These are phyloP conservation scores for Penicillium rolfsii DNA, from an alignment of 2,329 filamentous ascomycete species.

Conservation along the genomic window DNA sequence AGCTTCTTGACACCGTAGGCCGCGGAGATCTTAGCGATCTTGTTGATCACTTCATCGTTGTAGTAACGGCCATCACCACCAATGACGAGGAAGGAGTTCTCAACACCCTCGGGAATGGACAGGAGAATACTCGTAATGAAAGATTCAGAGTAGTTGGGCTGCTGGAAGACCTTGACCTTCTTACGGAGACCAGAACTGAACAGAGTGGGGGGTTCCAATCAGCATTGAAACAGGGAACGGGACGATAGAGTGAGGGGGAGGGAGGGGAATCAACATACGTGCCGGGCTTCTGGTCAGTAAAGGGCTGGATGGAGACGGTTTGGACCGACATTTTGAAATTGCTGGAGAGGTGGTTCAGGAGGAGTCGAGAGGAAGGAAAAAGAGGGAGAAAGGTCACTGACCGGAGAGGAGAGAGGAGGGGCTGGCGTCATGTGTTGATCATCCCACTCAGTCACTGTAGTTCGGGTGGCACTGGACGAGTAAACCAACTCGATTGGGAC, in stretches of 20 bases:
- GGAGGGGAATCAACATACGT: conserved; percentile 69
- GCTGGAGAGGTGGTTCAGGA: neutral
- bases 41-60: conserved; percentile 94
- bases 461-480: neutral
- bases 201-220: conserved; percentile 21
- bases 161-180: conserved; percentile 97
- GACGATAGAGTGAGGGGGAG: neutral
- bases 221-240: neutral
- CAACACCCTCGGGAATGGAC: conserved; percentile 90
- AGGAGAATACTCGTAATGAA: conserved; percentile 93
- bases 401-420: conserved; percentile 27
- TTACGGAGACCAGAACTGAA: conserved; percentile 93
- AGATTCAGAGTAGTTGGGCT: conserved; percentile 92
- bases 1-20: conserved; percentile 99
- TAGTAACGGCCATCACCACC: conserved; percentile 96
- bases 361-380: conserved; percentile 14
- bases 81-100: conserved; percentile 90
- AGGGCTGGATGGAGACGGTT: conserved; percentile 81
- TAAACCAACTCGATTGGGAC: neutral
- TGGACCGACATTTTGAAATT: conserved; percentile 68
- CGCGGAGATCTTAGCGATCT: conserved; percentile 95
- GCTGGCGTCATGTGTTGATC: conserved; percentile 34
- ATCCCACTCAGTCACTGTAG: conserved; percentile 16
- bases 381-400: conserved; percentile 30
- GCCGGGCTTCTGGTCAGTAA: conserved; percentile 96